Evolutionary conservation across 2,329 filamentous ascomycete genomes (phyloP).

Genomic region (Chaetomium olivaceum): DNA sequence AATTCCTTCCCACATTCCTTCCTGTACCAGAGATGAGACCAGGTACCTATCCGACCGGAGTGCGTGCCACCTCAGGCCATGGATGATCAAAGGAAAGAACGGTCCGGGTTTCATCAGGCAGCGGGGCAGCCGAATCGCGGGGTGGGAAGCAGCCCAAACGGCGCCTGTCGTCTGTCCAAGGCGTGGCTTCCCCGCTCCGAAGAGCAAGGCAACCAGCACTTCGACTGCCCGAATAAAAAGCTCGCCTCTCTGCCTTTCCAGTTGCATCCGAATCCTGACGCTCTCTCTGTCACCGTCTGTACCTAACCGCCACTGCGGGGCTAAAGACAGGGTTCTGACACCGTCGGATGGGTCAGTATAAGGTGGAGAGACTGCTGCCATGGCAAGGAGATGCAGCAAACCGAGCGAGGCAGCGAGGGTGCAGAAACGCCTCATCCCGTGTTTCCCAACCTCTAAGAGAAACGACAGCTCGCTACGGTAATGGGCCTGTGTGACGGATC

Average conservation of each 20-base stretch:
- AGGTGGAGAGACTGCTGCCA: not conserved
- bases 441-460: not conserved
- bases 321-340: not conserved
- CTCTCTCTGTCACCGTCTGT: not conserved
- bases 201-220: conserved; percentile 9
- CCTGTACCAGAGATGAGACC: no score
- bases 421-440: not conserved
- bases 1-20: not conserved
- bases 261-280: not conserved
- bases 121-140: not conserved
- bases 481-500: not conserved
- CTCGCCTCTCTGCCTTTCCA: conserved; percentile 1
- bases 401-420: not conserved
- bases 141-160: not conserved
- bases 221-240: conserved; percentile 1
- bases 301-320: conserved; percentile 17
- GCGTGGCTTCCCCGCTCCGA: conserved; percentile 6
- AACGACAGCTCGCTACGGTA: not conserved
- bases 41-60: not conserved
- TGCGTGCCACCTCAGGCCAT: not conserved
- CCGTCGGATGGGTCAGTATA: not conserved
- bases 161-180: not conserved
- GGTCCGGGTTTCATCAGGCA: conserved; percentile 4
- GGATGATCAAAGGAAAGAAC: not conserved
- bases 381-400: not conserved